Evolutionary conservation across 495 filamentous ascomycete species (phyloP), one percentile per base, ranked within the genome.

Genomic region (Oleoguttula mirabilis): DNA sequence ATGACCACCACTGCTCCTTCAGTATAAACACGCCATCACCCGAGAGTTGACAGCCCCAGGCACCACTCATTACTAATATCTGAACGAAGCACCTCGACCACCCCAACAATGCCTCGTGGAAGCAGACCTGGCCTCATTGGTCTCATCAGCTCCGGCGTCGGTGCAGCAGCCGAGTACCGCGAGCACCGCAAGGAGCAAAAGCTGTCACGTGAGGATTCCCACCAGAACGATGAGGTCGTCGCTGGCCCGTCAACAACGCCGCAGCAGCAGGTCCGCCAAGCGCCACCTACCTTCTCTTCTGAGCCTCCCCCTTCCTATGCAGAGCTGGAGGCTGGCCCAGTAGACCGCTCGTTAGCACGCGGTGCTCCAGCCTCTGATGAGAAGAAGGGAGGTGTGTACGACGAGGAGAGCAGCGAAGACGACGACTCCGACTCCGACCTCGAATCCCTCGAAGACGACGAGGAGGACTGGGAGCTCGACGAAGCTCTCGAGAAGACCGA

Each of bases 401-500:
- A 44, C 19, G 41, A 38, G 11, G 43, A 42, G 10, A 30, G 35
- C 16, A 42, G 36, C 14, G 16, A 36, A 30, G 30, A 43, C 32
- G 17, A 7, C 7, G 38, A 41, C 40, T 30, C 4, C 34, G 34
- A 38, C 3, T 3, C 21, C 25, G 38, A 53, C 12, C 17, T 51
- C 25, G 47, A 42, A 2, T 40, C 51, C 0, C 42, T 54, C 24
- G 57, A 62, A 31, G 56, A 63, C 33, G 60, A 67, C 22, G 69
- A 71, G 40, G 58, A 59, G 42, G 62, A 65, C 43, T 73, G 69
- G 69, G 55, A 65, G 14, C 63, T 73, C 14, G 71, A 75, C 49
- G 71, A 71, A 41, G 64, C 65, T 11, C 58, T 64, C 35, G 59
- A 65, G 21, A 37, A 45, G 16, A 21, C 23, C 45, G 11, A 39